phyloP scores from a whole-genome alignment of 768 basidiomycete genomes.

The Phaffia australis region DNA sequence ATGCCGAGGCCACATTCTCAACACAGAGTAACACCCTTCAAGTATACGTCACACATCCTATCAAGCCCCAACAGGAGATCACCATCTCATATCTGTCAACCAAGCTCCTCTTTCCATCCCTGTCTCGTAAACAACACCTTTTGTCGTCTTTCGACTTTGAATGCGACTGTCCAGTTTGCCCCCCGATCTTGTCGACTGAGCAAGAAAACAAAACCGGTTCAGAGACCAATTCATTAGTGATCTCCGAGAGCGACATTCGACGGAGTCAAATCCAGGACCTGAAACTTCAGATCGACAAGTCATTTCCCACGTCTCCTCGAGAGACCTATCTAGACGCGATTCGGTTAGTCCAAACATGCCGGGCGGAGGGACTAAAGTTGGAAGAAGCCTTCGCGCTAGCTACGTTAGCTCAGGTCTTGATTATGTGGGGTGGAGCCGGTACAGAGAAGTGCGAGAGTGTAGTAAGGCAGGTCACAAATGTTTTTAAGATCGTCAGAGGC shows the following conservation, averaged over 20 bases:
- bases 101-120: conserved; percentile 13
- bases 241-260: not conserved
- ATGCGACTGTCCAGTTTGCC: conserved; percentile 13
- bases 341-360: not conserved
- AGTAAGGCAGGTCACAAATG: conserved; percentile 7
- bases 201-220: no score
- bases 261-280: not conserved
- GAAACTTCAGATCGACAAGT: conserved; percentile 4
- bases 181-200: not conserved
- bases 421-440: conserved; percentile 14
- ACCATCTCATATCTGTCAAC: conserved; percentile 25
- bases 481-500: conserved; percentile 1
- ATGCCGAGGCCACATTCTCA: conserved; percentile 9
- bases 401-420: conserved; percentile 14
- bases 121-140: conserved; percentile 6
- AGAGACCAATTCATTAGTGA: not conserved
- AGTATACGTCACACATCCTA: not conserved
- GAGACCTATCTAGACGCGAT: not conserved
- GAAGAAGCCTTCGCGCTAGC: conserved; percentile 21
- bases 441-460: not conserved
- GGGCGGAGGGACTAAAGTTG: conserved; percentile 1
- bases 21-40: not conserved
- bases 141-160: conserved; percentile 9
- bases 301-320: not conserved
- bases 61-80: conserved; percentile 2